Evolutionary conservation across 768 basidiomycete genomes (phyloP), one percentile per base, ranked within the genome.

Genomic region (Psilocybe cubensis): DNA sequence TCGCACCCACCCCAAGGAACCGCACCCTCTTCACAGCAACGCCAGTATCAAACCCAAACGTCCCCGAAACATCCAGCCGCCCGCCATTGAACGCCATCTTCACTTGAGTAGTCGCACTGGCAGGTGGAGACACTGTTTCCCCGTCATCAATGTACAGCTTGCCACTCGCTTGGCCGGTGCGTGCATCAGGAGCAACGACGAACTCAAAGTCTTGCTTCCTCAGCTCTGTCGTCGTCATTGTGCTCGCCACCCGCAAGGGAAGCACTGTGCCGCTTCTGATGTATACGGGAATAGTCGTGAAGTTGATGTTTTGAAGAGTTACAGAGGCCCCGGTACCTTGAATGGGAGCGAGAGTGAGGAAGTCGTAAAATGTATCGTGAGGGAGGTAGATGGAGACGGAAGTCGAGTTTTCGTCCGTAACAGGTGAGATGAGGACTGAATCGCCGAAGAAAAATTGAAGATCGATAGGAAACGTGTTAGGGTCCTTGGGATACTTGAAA

Each of bases 381-480:
- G 88, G 87, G 45, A 88, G 79, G 72, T 89, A 89, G 58, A 83
- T 76, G 7, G 73, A 71, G 43, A 88, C 86, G 21, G 81, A 78
- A 7, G 83, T 87, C 24, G 82, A 68, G 64, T 83, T 77, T 58
- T 86, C 83, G 24, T 81, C 79, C 0, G 85, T 85, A 23, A 89
- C 87, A 11, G 88, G 88, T 0, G 86, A 86, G 6, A 89, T 85
- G 45, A 89, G 83, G 66, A 90, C 74, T 9, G 83, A 83, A 62
- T 82, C 76, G 10, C 87, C 88, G 63, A 78, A 89, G 76, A 89
- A 81, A 78, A 86, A 89, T 63, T 90, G 88, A 33, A 82, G 76
- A 59, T 88, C 87, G 66, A 88, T 82, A 4, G 73, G 65, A 68
- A 76, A 89, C 0, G 87, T 88, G 31, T 76, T 72, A 1, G 71